Evolutionary conservation across 1,139 yeast genomes (phyloP), one percentile per base, ranked within the genome.

Genomic region (Lodderomyces oxycetoniae): DNA sequence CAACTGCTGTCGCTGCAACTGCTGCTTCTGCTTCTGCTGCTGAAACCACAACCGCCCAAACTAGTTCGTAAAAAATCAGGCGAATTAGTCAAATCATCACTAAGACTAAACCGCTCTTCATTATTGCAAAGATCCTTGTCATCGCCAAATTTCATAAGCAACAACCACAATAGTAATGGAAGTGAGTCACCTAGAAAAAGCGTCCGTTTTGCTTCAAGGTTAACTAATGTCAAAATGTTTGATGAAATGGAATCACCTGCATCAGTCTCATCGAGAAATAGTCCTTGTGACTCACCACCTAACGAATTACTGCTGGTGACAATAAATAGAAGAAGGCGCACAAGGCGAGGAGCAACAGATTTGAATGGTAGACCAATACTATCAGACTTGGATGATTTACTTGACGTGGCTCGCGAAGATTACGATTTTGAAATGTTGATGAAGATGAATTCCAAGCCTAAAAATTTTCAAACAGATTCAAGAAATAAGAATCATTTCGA

Each of bases 201-300:
- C 4, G 71, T 64, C 14, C 45, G 67, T 17, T 64, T 64, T 50
- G 70, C 70, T 3, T 44, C 59, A 17, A 45, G 63, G 25, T 52
- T 64, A 34, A 59, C 59, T 26, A 61, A 63, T 33, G 54, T 67
- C 42, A 64, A 63, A 45, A 58, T 56, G 56, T 67, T 67, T 46
- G 63, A 66, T 41, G 71, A 70, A 3, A 48, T 49, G n/a, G 71
- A 63, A 31, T 55, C 65, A 30, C 73, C 73, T 1, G 49, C 59
- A 12, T 49, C 61, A 2, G 70, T 67, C 2, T 60, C 67, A 9
- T 53, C 61, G 10, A 43, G 48, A 16, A 54, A 50, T 40, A 52
- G 66, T 16, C 71, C 71, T 1, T 36, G 53, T 26, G 58, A 56
- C 27, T 61, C 70, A 3, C 69, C 69, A 2, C 52, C 53, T 34